phyloP scores from a whole-genome alignment of 2,329 filamentous ascomycete species.

The Lecanicillium sp. region DNA sequence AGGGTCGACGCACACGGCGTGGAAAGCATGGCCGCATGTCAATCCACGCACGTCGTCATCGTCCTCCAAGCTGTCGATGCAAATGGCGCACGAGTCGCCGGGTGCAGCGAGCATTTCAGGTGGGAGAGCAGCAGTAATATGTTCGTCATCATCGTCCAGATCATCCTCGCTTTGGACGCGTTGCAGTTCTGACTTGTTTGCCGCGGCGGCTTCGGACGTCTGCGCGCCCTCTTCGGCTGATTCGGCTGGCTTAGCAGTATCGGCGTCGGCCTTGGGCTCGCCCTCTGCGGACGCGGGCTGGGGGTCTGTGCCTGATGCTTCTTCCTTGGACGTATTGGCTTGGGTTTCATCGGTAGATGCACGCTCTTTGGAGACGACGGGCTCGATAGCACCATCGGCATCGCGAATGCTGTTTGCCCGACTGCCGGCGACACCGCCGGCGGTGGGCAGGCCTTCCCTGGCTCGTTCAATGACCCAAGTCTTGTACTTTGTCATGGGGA shows the following conservation, averaged over 20 bases:
- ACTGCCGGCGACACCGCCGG: constrained; percentile 74
- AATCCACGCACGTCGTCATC: constrained; percentile 92
- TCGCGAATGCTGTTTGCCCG: constrained; percentile 66
- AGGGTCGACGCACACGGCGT: constrained; percentile 89
- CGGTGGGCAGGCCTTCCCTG: constrained; percentile 72
- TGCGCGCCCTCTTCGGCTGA: constrained; percentile 11
- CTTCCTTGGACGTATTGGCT: constrained; percentile 15
- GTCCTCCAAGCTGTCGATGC: constrained; percentile 87
- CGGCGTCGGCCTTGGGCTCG: constrained; percentile 15
- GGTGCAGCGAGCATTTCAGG: constrained; percentile 74
- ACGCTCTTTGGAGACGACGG: constrained; percentile 35
- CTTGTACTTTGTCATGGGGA: constrained; percentile 95
- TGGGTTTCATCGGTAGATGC: constrained; percentile 35
- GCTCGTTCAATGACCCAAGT: constrained; percentile 81
- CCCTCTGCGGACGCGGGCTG: constrained; percentile 12
- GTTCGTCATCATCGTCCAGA: constrained; percentile 68
- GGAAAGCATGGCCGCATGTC: constrained; percentile 96
- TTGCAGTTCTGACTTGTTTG: constrained; percentile 21
- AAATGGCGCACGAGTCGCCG: constrained; percentile 93
- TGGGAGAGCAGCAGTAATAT: constrained; percentile 74
- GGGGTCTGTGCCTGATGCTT: neutral
- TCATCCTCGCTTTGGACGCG: constrained; percentile 44
- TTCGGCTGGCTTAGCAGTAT: constrained; percentile 10
- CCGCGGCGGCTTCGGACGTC: constrained; percentile 7
- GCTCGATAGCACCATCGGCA: constrained; percentile 47